Conservation (phyloP, 345 rosid species). For the Melaleuca quinquenervia region DNA sequence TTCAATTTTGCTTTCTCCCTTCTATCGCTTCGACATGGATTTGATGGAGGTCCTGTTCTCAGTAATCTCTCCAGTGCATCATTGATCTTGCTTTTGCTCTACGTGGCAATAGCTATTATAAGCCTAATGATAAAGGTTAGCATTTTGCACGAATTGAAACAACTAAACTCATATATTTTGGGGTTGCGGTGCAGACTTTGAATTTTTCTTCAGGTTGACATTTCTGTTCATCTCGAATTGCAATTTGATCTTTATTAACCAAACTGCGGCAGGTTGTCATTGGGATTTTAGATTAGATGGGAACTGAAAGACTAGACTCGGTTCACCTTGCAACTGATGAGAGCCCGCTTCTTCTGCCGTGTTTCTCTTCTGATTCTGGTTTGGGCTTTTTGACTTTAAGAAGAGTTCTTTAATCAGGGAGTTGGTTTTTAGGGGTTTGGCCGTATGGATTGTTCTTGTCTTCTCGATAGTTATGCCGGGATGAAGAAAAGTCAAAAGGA, state of each 20-base stretch:
- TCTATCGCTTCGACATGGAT: background rate
- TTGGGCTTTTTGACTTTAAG: background rate
- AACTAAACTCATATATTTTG: background rate
- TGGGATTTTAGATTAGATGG: background rate
- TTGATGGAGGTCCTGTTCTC: background rate
- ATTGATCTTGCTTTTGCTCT: background rate
- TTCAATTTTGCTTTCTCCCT: background rate
- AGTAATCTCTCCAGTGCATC: background rate
- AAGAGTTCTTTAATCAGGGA: background rate
- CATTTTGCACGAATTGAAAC: background rate
- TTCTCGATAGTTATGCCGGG: background rate
- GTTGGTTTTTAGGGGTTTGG: background rate
- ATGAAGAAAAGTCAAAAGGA: background rate
- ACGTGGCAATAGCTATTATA: background rate
- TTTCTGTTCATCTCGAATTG: background rate
- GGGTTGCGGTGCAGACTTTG: background rate
- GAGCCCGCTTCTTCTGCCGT: background rate
- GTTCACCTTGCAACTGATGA: background rate
- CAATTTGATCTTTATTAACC: background rate
- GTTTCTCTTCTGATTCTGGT: background rate
- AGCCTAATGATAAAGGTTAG: background rate
- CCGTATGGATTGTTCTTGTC: background rate
- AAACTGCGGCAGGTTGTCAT: background rate
- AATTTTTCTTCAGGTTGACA: background rate
- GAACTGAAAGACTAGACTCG: background rate